phyloP scores from a whole-genome alignment of 2,329 filamentous ascomycete genomes.

The Hypoxylon sp. region DNA sequence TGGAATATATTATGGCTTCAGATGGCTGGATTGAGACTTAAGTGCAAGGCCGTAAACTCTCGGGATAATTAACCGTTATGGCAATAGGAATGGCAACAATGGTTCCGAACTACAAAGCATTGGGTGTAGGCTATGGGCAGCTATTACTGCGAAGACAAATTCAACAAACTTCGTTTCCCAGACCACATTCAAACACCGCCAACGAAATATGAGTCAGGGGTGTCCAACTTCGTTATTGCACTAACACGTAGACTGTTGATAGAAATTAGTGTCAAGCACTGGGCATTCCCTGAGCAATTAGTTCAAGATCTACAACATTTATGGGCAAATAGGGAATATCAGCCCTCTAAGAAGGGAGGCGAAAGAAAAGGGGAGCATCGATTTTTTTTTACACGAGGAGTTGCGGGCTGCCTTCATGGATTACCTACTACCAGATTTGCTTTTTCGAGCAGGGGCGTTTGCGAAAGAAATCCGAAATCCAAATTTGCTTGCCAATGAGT shows the following conservation, averaged over 20 bases:
- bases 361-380: slow-evolving; percentile 2
- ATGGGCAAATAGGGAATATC: not conserved
- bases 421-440: slow-evolving; percentile 14
- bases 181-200: slow-evolving; percentile 5
- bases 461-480: slow-evolving; percentile 1
- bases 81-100: slow-evolving; percentile 7
- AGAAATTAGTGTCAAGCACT: not conserved
- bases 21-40: slow-evolving; percentile 4
- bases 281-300: not conserved
- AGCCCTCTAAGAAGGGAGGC: not conserved
- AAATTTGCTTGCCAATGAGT: slow-evolving; percentile 14
- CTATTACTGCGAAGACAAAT: not conserved
- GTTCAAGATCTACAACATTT: not conserved
- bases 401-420: slow-evolving; percentile 28
- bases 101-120: not conserved
- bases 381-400: slow-evolving; percentile 18
- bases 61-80: slow-evolving; percentile 2
- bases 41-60: not conserved
- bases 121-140: not conserved
- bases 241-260: not conserved
- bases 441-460: slow-evolving; percentile 1
- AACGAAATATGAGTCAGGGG: not conserved
- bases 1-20: slow-evolving; percentile 19
- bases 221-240: not conserved
- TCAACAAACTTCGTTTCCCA: slow-evolving; percentile 13